phyloP scores from a whole-genome alignment of 345 rosid species.

The Garcia nutans region DNA sequence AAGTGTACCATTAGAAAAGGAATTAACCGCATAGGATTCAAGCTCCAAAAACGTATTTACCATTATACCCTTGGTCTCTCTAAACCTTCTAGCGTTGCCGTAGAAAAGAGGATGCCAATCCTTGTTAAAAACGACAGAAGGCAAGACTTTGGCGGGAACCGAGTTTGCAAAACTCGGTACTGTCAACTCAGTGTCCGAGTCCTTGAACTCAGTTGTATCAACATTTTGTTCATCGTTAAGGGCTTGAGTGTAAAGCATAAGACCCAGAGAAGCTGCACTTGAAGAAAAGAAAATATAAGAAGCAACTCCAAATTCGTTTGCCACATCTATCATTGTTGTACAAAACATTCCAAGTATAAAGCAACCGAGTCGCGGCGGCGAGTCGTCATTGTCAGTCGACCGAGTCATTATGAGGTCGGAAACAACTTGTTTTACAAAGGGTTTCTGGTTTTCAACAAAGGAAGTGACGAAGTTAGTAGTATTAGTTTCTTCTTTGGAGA shows the following conservation, averaged over 20 bases:
- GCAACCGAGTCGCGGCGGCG: not conserved
- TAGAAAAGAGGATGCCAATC: constrained; percentile 6
- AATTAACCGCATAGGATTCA: constrained; percentile 14
- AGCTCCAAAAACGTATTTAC: constrained; percentile 15
- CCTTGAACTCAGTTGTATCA: not conserved
- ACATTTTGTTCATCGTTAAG: constrained; percentile 10
- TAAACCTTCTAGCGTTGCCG: not conserved
- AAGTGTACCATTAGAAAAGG: not conserved
- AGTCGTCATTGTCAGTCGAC: no score
- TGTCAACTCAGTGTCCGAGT: not conserved
- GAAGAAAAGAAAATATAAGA: constrained; percentile 19
- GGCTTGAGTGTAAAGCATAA: constrained; percentile 2
- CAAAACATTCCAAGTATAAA: constrained; percentile 14
- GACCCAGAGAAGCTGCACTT: constrained; percentile 14
- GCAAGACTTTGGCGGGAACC: constrained; percentile 6
- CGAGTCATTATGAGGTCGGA: not conserved
- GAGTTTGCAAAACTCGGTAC: constrained; percentile 8
- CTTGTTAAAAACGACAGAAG: not conserved
- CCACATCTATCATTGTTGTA: constrained; percentile 18
- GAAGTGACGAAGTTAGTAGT: not conserved
- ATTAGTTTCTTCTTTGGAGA: not conserved
- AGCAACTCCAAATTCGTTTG: constrained; percentile 7
- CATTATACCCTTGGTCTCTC: constrained; percentile 13
- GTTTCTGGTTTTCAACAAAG: constrained; percentile 1
- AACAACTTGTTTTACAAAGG: constrained; percentile 2